Evolutionary conservation across 2,329 filamentous ascomycete genomes (phyloP).

Genomic region (Pseudomassariella vexata): DNA sequence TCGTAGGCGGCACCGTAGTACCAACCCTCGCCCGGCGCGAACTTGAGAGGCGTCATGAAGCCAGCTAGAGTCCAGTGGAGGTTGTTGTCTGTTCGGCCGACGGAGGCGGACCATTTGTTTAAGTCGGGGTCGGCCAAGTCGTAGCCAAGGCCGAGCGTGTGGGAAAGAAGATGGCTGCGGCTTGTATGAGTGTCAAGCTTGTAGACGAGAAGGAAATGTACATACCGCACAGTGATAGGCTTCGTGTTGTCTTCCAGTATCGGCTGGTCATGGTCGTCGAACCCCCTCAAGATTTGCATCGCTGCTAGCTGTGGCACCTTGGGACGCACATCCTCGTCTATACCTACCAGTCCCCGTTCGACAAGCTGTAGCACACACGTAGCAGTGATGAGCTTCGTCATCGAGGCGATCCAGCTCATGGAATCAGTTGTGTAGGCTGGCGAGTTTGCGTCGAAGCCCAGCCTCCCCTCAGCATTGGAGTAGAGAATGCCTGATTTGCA

Average conservation of each 20-base stretch:
- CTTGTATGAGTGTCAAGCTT: no score
- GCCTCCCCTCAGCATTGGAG: constrained; percentile 4
- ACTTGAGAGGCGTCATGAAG: constrained; percentile 36
- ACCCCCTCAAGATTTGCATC: constrained; percentile 30
- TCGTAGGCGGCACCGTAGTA: constrained; percentile 40
- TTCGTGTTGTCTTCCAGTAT: constrained; percentile 28
- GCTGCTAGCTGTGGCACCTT: constrained; percentile 27
- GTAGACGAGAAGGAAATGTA: no score
- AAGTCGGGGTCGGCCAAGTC: constrained; percentile 33
- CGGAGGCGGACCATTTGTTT: constrained; percentile 30
- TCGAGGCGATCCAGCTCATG: constrained; percentile 33
- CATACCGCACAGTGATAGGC: constrained; percentile 34
- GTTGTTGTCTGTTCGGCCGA: constrained; percentile 25
- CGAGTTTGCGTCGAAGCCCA: constrained; percentile 18
- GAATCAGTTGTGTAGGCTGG: constrained; percentile 23
- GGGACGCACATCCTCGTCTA: constrained; percentile 31
- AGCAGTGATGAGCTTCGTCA: constrained; percentile 36
- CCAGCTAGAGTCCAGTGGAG: constrained; percentile 27
- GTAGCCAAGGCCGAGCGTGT: constrained; percentile 42
- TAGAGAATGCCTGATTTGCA: constrained; percentile 6
- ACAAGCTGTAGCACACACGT: constrained; percentile 33
- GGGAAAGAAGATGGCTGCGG: constrained; percentile 43
- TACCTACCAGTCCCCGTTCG: constrained; percentile 24
- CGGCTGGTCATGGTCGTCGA: constrained; percentile 27
- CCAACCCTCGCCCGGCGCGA: constrained; percentile 42